phyloP scores from a whole-genome alignment of 495 filamentous ascomycete species.

The Talaromyces adpressus region DNA sequence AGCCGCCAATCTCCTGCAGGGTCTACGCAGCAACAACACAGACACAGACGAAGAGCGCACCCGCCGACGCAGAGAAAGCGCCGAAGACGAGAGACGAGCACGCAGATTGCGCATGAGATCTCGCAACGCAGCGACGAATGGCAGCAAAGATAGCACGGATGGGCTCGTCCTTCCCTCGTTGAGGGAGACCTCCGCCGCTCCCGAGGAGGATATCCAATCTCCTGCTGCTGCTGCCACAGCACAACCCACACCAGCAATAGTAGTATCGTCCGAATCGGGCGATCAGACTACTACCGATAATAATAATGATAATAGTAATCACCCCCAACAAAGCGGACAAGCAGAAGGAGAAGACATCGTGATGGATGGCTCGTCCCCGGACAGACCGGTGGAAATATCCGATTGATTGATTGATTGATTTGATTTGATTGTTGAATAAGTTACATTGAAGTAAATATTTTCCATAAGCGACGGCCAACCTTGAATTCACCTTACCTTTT shows the following conservation, averaged over 20 bases:
- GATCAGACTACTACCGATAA: neutral
- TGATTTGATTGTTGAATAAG: neutral
- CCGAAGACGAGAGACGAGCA: conserved; percentile 61
- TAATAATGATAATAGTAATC: conserved; percentile 2
- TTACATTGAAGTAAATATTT: neutral
- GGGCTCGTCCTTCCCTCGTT: conserved; percentile 25
- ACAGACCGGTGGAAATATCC: conserved; percentile 24
- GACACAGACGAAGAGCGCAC: conserved; percentile 49
- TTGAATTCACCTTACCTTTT: neutral
- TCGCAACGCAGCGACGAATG: conserved; percentile 39
- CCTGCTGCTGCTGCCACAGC: conserved; percentile 7
- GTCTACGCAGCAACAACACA: conserved; percentile 60
- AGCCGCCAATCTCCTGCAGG: conserved; percentile 74
- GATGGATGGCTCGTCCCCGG: conserved; percentile 18
- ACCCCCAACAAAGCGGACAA: neutral
- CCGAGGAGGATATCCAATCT: conserved; percentile 19
- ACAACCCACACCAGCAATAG: conserved; percentile 26
- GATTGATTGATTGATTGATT: conserved; percentile 14
- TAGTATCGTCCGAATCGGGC: conserved; percentile 20
- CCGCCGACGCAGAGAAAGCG: conserved; percentile 57
- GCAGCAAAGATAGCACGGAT: conserved; percentile 42
- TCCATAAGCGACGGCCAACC: neutral
- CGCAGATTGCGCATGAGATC: conserved; percentile 48
- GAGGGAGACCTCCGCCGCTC: conserved; percentile 10
- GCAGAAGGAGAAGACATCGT: neutral